phyloP scores from a whole-genome alignment of 169 alveolate species.

The Plasmodium vinckei region DNA sequence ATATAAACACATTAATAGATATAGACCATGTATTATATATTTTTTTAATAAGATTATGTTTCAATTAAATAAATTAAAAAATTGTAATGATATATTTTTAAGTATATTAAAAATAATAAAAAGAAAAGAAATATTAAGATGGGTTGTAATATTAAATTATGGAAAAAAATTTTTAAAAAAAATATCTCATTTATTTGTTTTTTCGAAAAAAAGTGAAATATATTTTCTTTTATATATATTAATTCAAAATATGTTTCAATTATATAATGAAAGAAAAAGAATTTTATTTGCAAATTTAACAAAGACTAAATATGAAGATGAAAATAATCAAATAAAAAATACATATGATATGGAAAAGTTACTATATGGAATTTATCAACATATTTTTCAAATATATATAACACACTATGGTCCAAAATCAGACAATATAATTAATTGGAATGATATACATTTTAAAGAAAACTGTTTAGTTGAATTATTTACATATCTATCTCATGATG shows the following conservation, averaged over 20 bases:
- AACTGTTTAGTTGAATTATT: constrained; percentile 71
- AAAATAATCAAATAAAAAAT: constrained; percentile 25
- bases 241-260: constrained; percentile 50
- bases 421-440: constrained; percentile 3
- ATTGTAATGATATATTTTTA: constrained; percentile 10
- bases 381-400: constrained; percentile 32
- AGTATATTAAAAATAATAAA: constrained; percentile 50
- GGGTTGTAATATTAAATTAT: constrained; percentile 22
- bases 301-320: constrained; percentile 10
- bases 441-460: constrained; percentile 60
- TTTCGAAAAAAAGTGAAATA: constrained; percentile 44
- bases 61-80: constrained; percentile 9
- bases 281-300: constrained; percentile 29
- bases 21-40: constrained; percentile 7
- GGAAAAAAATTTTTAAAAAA: constrained; percentile 55
- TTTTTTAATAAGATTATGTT: not conserved
- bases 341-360: constrained; percentile 27
- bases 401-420: constrained; percentile 25
- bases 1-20: constrained; percentile 17
- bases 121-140: constrained; percentile 47
- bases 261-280: constrained; percentile 60
- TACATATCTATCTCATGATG: constrained; percentile 53
- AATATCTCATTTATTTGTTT: constrained; percentile 15
- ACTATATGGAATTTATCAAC: constrained; percentile 33
- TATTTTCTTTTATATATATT: constrained; percentile 49